phyloP scores from a whole-genome alignment of 2,329 filamentous ascomycete genomes.

The Talaromyces sp. region DNA sequence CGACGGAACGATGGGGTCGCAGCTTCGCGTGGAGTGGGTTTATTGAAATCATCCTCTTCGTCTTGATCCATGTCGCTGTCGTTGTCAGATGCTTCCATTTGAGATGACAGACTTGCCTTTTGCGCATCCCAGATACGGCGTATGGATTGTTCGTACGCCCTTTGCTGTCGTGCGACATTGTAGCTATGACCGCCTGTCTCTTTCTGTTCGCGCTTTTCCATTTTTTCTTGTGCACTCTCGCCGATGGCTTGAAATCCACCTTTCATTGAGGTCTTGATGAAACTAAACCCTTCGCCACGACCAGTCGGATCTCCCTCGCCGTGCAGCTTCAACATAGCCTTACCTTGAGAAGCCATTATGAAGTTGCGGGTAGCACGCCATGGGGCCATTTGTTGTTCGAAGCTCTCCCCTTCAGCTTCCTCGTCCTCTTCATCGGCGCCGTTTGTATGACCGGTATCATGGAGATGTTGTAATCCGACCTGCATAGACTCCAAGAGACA shows the following conservation, averaged over 20 bases:
- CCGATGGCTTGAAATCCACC: conserved; percentile 90
- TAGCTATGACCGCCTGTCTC: conserved; percentile 86
- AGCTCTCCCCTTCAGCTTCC: conserved; percentile 67
- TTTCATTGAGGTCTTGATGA: conserved; percentile 98
- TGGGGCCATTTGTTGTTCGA: conserved; percentile 85
- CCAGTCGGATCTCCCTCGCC: conserved; percentile 93
- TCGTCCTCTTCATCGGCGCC: conserved; percentile 64
- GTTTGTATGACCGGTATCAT: conserved; percentile 81
- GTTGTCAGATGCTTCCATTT: conserved; percentile 69
- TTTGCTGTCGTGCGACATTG: conserved; percentile 92
- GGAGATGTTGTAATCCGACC: conserved; percentile 83
- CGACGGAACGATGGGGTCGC: conserved; percentile 55
- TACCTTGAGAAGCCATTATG: conserved; percentile 85
- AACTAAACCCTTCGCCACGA: conserved; percentile 90
- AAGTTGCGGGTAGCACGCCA: conserved; percentile 98
- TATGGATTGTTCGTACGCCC: conserved; percentile 87
- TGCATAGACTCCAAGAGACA: conserved; percentile 96
- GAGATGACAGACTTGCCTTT: conserved; percentile 71
- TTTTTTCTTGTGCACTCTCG: conserved; percentile 81
- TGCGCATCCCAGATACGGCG: conserved; percentile 90
- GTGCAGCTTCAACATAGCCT: conserved; percentile 94
- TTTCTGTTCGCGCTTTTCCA: conserved; percentile 70
- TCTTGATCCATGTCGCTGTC: conserved; percentile 61
- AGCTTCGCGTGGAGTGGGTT: conserved; percentile 62
- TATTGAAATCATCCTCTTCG: conserved; percentile 45